These are phyloP conservation scores for Citrus trifoliata DNA, from an alignment of 345 rosid species.

Conservation along the genomic window DNA sequence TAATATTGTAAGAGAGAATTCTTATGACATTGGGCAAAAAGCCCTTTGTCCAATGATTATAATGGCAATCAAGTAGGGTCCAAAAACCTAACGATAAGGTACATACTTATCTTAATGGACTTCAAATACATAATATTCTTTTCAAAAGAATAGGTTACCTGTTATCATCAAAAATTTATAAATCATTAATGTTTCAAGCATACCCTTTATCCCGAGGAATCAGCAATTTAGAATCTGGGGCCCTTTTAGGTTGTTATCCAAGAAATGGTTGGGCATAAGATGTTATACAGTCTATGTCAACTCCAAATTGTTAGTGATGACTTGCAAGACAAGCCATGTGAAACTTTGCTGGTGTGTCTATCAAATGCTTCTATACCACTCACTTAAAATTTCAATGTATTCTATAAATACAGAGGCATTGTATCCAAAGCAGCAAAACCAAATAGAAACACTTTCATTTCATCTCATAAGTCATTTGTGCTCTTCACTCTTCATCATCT, in stretches of 20 bases:
- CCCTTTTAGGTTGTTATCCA: neutral
- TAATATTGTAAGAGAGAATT: neutral
- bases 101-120: neutral
- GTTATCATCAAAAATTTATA: neutral
- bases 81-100: neutral
- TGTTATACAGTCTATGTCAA: neutral
- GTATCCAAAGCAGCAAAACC: neutral
- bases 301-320: constrained; percentile 4
- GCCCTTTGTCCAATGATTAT: neutral
- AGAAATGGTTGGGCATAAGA: neutral
- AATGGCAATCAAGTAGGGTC: neutral
- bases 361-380: constrained; percentile 8
- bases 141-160: neutral
- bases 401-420: constrained; percentile 8
- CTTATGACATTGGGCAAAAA: neutral
- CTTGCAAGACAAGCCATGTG: constrained; percentile 36
- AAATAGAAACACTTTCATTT: constrained; percentile 1
- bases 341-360: constrained; percentile 13
- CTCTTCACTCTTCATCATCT: neutral
- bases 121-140: neutral
- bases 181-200: neutral
- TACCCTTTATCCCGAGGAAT: neutral
- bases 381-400: neutral
- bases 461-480: neutral
- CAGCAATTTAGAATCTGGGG: neutral